These are phyloP conservation scores for Aureobasidium sp. DNA, from an alignment of 2,329 filamentous ascomycete genomes.

Conservation along the genomic window DNA sequence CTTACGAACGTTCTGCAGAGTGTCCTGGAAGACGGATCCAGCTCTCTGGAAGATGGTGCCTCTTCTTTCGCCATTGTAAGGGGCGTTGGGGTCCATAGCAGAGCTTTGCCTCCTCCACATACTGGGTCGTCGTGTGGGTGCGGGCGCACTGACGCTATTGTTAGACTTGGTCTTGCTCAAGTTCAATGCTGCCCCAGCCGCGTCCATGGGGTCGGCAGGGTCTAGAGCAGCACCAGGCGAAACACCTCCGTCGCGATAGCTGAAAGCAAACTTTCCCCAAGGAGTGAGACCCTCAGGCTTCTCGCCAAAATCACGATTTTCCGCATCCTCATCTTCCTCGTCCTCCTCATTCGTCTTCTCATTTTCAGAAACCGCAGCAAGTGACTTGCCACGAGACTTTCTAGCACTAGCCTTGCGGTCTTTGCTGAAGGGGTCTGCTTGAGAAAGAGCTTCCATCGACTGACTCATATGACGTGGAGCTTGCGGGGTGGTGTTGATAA, in stretches of 20 bases:
- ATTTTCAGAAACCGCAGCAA: slow-evolving; percentile 4
- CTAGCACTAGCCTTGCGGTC: slow-evolving; percentile 2
- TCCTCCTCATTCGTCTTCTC: background rate
- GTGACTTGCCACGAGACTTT: background rate
- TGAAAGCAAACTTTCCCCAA: background rate
- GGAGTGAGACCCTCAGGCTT: background rate
- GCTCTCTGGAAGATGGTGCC: slow-evolving; percentile 8
- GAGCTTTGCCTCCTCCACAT: background rate
- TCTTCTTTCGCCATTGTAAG: background rate
- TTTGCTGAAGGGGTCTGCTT: slow-evolving; percentile 6
- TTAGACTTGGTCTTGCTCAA: background rate
- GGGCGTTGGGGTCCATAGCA: background rate
- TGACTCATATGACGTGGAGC: background rate
- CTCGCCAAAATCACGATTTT: no score
- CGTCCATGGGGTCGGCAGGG: background rate
- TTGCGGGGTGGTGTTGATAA: slow-evolving; percentile 7
- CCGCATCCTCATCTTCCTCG: background rate
- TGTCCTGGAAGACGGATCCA: slow-evolving; percentile 12
- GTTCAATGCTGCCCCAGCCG: background rate
- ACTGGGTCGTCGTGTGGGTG: background rate
- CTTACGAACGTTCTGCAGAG: background rate
- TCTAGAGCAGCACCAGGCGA: background rate
- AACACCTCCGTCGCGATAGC: background rate
- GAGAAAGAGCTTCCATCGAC: background rate
- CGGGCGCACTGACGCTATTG: background rate